phyloP scores from a whole-genome alignment of 768 basidiomycete species.

The Hydnum rufescens region DNA sequence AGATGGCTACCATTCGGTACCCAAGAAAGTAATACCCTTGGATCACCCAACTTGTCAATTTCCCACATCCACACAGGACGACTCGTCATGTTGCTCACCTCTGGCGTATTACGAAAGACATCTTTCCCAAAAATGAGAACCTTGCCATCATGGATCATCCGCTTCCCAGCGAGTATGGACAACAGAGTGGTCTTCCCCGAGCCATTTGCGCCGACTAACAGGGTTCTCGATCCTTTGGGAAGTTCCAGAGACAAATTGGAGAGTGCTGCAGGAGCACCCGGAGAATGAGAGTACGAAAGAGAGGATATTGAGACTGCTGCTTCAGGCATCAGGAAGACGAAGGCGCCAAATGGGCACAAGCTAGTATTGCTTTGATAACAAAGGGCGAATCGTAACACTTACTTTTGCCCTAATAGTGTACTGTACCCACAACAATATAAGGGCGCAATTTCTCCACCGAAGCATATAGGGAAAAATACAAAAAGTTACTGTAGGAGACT shows the following conservation, averaged over 20 bases:
- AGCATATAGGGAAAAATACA: too few relatives aligned
- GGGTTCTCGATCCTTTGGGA: conserved; percentile 55
- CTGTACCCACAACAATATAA: too few relatives aligned
- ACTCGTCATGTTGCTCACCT: conserved; percentile 11
- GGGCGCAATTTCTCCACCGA: too few relatives aligned
- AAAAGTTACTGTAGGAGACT: too few relatives aligned
- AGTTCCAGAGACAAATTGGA: conserved; percentile 43
- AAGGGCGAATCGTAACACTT: too few relatives aligned
- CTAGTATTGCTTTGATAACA: too few relatives aligned
- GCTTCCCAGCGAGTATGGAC: conserved; percentile 84
- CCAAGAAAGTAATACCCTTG: conserved; percentile 62
- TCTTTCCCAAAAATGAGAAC: conserved; percentile 61
- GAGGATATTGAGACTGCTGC: conserved; percentile 3
- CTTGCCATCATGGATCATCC: conserved; percentile 34
- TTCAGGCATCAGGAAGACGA: too few relatives aligned
- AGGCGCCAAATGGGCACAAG: too few relatives aligned
- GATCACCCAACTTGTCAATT: conserved; percentile 12
- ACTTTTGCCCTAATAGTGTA: too few relatives aligned
- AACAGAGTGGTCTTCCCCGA: conserved; percentile 85
- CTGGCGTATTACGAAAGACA: conserved; percentile 74
- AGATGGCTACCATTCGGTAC: conserved; percentile 69
- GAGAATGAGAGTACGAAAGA: conserved; percentile 38
- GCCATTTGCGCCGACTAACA: conserved; percentile 87
- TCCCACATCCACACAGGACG: conserved; percentile 5
- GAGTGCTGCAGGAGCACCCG: conserved; percentile 31